Evolutionary conservation across 768 basidiomycete genomes (phyloP).

Genomic region (Mrakia frigida): DNA sequence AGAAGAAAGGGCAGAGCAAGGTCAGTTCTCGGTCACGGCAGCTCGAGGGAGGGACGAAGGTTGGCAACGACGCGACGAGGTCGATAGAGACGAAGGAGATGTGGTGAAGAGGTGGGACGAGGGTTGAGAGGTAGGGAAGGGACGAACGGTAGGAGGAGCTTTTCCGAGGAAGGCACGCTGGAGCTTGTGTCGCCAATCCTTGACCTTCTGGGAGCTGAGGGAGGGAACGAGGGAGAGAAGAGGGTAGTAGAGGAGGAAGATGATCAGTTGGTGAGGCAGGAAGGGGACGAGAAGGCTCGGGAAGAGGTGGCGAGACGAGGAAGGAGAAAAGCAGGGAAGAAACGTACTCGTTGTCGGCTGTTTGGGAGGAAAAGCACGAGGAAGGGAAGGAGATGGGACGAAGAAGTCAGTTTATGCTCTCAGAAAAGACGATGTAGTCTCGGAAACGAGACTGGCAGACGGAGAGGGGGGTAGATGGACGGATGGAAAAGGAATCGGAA

Average conservation of each 20-base stretch:
- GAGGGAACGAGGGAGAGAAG: neutral
- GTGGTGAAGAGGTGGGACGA: neutral
- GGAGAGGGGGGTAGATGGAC: neutral
- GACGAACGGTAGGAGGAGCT: constrained; percentile 33
- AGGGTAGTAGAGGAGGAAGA: neutral
- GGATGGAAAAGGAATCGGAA: neutral
- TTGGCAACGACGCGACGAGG: constrained; percentile 28
- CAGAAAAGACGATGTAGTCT: neutral
- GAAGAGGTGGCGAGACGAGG: neutral
- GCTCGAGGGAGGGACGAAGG: neutral
- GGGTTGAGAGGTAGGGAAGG: neutral
- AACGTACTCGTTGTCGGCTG: constrained; percentile 24
- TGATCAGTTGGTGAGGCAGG: neutral
- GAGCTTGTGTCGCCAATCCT: constrained; percentile 86
- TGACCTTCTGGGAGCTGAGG: constrained; percentile 53
- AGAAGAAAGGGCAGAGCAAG: neutral
- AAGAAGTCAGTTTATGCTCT: neutral
- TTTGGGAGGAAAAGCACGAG: neutral
- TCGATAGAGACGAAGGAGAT: neutral
- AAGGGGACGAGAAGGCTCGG: neutral
- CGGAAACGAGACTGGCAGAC: neutral
- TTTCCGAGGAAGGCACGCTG: constrained; percentile 77
- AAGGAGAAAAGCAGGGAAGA: neutral
- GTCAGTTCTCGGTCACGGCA: neutral
- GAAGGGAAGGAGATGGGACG: neutral